These are phyloP conservation scores for Penicillium cosmopolitanum DNA, from an alignment of 495 filamentous ascomycete species.

Conservation along the genomic window DNA sequence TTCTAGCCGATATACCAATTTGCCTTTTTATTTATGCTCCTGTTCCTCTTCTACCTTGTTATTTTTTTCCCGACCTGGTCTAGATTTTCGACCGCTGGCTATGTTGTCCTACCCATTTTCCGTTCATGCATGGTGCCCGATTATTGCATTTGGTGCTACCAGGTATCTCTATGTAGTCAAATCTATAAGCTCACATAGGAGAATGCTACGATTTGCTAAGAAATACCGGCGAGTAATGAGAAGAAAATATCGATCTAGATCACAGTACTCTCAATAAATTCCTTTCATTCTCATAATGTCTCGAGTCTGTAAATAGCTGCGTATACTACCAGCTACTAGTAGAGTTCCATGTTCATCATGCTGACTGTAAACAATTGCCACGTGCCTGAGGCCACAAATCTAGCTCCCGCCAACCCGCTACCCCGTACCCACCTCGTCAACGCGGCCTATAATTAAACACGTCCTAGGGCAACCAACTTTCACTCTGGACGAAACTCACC, in stretches of 20 bases:
- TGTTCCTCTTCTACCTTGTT: conserved; percentile 5
- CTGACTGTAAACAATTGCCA: too few species aligned
- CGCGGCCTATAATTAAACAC: conserved; percentile 4
- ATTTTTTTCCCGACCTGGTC: conserved; percentile 11
- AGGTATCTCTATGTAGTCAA: conserved; percentile 14
- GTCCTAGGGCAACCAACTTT: conserved; percentile 3
- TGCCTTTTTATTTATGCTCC: conserved; percentile 14
- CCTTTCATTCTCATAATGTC: too few species aligned
- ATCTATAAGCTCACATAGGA: conserved; percentile 9
- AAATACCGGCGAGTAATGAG: neutral
- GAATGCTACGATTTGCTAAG: conserved; percentile 10
- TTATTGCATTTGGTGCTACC: conserved; percentile 17
- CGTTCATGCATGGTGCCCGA: conserved; percentile 15
- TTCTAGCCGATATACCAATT: conserved; percentile 41
- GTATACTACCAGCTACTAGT: too few species aligned
- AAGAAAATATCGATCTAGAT: neutral
- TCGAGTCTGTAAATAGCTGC: too few species aligned
- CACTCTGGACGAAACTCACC: neutral
- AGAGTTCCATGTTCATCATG: too few species aligned
- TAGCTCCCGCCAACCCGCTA: too few species aligned
- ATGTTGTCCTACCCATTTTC: conserved; percentile 16
- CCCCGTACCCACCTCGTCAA: neutral
- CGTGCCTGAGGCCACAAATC: too few species aligned
- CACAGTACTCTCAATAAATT: too few species aligned
- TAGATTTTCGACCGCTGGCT: conserved; percentile 13